Conservation (phyloP, 495 filamentous ascomycete genomes). For the Daldinia loculata region DNA sequence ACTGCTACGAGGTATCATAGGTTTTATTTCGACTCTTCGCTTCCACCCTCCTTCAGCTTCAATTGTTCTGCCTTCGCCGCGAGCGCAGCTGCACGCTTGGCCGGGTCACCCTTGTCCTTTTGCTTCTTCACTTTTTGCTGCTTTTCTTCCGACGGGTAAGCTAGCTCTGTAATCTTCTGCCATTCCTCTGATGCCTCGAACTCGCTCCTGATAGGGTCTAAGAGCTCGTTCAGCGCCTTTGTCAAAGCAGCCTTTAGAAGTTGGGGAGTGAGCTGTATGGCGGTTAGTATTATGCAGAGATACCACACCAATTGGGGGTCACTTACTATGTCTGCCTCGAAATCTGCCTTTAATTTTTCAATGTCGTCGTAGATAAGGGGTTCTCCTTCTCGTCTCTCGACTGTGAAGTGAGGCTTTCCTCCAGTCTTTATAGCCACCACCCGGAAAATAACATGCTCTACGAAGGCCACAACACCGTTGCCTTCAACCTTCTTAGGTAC, state of each 20-base stretch:
- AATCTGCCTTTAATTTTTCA: conserved; percentile 77
- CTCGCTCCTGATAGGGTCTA: conserved; percentile 76
- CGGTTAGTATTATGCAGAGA: conserved; percentile 26
- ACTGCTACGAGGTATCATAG: conserved; percentile 17
- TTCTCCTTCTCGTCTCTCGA: conserved; percentile 71
- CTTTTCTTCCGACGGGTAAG: conserved; percentile 76
- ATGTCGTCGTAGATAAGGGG: conserved; percentile 80
- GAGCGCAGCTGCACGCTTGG: conserved; percentile 37
- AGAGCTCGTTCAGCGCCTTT: conserved; percentile 71
- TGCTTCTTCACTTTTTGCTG: conserved; percentile 77
- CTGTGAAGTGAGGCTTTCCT: conserved; percentile 59
- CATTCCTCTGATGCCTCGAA: conserved; percentile 77
- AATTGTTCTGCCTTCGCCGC: conserved; percentile 37
- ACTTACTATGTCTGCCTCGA: conserved; percentile 78
- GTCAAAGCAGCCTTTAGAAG: conserved; percentile 80
- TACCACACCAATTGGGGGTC: neutral
- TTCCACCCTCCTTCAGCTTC: conserved; percentile 28
- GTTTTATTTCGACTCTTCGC: conserved; percentile 19
- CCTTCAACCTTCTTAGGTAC: conserved; percentile 78
- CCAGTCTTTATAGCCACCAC: conserved; percentile 59
- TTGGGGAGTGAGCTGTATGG: conserved; percentile 78
- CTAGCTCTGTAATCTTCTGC: conserved; percentile 80
- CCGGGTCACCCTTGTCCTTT: conserved; percentile 75
- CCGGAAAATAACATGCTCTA: conserved; percentile 86
- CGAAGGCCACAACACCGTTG: conserved; percentile 84